A percentile compares a stretch with the other conserved stretches of the same genome.
Conservation (phyloP, 2,329 filamentous ascomycete species). For the Trichoderma harzianum region DNA sequence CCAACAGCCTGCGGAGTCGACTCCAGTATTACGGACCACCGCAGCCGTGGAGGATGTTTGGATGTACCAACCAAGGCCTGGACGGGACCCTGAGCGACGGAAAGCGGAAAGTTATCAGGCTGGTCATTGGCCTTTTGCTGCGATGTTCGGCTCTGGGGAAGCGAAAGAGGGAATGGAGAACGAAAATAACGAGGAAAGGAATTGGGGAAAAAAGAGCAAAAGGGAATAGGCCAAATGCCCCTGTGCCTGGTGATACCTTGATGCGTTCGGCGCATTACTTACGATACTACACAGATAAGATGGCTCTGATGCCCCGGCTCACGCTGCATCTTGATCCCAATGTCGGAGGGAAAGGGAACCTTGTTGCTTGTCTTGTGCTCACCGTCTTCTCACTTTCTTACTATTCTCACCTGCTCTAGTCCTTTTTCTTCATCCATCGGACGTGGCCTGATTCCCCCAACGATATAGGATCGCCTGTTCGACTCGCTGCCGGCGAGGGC, state of each 20-base stretch:
- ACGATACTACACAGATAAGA: neutral
- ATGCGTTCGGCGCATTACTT: neutral
- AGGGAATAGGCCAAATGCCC: neutral
- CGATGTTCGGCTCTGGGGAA: neutral
- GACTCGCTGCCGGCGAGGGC: neutral
- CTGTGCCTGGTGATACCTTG: neutral
- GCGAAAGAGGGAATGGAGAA: neutral
- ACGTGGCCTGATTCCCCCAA: neutral
- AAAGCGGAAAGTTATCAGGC: neutral
- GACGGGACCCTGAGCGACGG: neutral
- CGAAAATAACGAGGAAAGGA: neutral
- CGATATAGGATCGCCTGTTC: neutral
- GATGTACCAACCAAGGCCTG: neutral
- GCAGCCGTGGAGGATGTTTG: neutral
- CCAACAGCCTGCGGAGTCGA: slow-evolving; percentile 4
- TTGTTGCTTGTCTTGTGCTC: neutral
- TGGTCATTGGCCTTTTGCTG: neutral
- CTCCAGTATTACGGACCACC: slow-evolving; percentile 2
- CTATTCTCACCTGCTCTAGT: neutral
- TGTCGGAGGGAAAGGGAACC: neutral
- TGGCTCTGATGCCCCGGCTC: neutral
- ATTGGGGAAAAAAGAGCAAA: neutral
- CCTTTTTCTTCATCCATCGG: neutral
- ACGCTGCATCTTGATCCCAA: neutral
- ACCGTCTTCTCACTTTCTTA: neutral